These are phyloP conservation scores for Aegilops bicornis DNA, from an alignment of 176 grass and related monocot genomes.

Conservation along the genomic window DNA sequence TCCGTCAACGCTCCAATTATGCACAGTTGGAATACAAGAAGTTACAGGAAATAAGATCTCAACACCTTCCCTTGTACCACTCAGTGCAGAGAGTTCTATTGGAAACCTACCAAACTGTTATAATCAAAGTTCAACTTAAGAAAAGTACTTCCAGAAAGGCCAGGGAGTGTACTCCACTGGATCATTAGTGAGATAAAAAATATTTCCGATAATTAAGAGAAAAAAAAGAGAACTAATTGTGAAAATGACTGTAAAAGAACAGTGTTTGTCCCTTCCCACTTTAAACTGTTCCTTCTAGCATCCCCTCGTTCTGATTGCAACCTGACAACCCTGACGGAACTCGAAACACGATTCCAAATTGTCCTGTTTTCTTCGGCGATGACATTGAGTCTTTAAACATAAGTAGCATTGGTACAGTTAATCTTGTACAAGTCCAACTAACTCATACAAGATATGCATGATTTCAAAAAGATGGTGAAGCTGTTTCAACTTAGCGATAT, in stretches of 20 bases:
- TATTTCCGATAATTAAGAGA: not conserved
- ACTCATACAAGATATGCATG: not conserved
- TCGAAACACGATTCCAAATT: not conserved
- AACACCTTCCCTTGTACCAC: not conserved
- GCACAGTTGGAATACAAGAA: not conserved
- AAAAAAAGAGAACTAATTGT: too few species aligned
- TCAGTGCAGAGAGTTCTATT: not conserved
- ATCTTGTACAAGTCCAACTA: not conserved
- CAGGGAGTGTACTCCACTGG: not conserved
- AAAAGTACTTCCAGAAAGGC: not conserved
- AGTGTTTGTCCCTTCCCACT: not conserved
- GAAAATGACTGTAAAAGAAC: not conserved
- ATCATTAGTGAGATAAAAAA: not conserved
- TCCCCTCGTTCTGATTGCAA: not conserved
- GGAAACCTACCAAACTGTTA: not conserved
- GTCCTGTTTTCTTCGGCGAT: not conserved
- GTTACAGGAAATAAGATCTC: slow-evolving; percentile 1
- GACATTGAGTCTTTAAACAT: not conserved
- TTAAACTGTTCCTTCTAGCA: not conserved
- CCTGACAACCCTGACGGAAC: not conserved
- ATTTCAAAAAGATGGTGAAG: too few species aligned
- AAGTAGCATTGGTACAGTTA: not conserved
- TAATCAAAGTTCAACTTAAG: not conserved
- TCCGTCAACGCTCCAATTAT: not conserved
- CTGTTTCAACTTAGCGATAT: too few species aligned